phyloP scores from a whole-genome alignment of 139 green algal genomes.

The Tetraselmis striata region DNA sequence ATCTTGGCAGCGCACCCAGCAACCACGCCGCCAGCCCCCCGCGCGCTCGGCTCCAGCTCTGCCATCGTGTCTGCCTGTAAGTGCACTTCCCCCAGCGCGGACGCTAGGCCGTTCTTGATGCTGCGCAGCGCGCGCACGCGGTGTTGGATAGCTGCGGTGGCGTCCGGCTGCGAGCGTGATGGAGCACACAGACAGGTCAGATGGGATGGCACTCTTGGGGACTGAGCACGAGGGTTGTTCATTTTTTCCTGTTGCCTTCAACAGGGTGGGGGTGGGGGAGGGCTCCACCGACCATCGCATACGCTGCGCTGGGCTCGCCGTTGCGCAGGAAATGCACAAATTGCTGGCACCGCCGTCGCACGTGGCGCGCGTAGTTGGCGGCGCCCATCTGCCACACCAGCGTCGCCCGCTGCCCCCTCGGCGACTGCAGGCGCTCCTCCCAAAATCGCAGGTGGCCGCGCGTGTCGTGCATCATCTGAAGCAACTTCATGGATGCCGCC shows the following conservation, averaged over 20 bases:
- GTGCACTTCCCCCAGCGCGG: conserved; percentile 9
- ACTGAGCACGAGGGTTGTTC: no score
- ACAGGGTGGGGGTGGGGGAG: no score
- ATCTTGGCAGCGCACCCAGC: not conserved
- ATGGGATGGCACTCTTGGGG: no score
- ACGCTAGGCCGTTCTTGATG: conserved; percentile 1
- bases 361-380: not conserved
- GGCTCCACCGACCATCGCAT: no score
- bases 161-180: no score
- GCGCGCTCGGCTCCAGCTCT: not conserved
- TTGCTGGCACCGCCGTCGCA: not conserved
- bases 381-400: conserved; percentile 3
- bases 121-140: not conserved
- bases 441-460: conserved; percentile 1
- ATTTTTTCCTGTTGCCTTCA: no score
- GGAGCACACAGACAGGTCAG: no score
- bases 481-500: not conserved
- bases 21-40: not conserved
- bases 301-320: no score
- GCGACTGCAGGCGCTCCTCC: not conserved
- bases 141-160: not conserved
- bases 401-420: not conserved
- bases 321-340: no score
- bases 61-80: not conserved
- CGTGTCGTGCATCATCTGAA: conserved; percentile 1